phyloP scores from a whole-genome alignment of 495 filamentous ascomycete genomes.

The Trichoderma asperelloides region DNA sequence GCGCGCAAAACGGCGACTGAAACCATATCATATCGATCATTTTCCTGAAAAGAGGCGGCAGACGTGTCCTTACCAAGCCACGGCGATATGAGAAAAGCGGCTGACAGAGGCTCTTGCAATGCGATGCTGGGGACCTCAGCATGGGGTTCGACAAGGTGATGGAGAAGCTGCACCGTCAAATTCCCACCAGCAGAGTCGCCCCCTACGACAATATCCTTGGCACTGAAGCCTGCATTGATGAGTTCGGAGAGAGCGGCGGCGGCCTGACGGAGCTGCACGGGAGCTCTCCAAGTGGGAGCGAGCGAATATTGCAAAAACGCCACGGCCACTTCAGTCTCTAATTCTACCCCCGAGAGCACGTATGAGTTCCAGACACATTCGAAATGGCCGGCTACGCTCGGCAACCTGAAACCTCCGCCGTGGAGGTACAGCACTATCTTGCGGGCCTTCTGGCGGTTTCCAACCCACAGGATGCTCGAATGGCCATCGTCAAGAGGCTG shows the following conservation, averaged over 20 bases:
- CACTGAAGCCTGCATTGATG: conserved; percentile 15
- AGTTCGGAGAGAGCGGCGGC: conserved; percentile 19
- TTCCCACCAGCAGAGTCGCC: conserved; percentile 28
- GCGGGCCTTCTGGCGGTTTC: conserved; percentile 19
- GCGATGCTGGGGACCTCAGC: conserved; percentile 10
- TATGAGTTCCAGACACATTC: conserved; percentile 22
- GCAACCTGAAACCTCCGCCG: conserved; percentile 24
- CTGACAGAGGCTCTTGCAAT: conserved; percentile 17
- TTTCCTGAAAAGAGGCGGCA: background rate
- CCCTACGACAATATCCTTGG: conserved; percentile 20
- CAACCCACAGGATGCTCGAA: conserved; percentile 22
- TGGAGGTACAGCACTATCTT: conserved; percentile 29
- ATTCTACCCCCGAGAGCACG: conserved; percentile 13
- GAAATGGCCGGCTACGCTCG: conserved; percentile 17
- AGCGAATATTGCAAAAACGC: conserved; percentile 26
- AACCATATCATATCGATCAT: background rate
- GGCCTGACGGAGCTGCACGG: conserved; percentile 22
- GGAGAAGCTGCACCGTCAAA: conserved; percentile 19
- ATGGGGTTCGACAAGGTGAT: conserved; percentile 22
- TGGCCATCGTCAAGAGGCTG: background rate
- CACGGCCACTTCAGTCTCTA: conserved; percentile 21
- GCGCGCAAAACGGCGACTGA: background rate
- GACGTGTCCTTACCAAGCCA: conserved; percentile 12
- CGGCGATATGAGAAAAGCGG: conserved; percentile 23
- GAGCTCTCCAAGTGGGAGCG: conserved; percentile 19